A percentile compares a stretch with the other conserved stretches of the same genome.
phyloP scores from a whole-genome alignment of 208 protist genomes.

The Wallacemonas sp. region DNA sequence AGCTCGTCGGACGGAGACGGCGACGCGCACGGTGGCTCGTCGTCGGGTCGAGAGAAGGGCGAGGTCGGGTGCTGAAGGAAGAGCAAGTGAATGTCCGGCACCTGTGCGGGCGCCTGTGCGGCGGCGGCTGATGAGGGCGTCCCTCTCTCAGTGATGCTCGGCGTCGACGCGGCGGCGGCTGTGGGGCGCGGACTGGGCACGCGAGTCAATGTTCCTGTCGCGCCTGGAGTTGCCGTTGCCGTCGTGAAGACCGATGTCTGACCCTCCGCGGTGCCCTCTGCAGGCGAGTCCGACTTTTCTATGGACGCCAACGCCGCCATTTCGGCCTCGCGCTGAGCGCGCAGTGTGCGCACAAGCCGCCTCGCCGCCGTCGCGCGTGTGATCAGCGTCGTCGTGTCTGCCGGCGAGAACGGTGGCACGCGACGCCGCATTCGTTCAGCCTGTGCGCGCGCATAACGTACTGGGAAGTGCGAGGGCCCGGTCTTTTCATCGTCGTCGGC shows the following conservation, averaged over 20 bases:
- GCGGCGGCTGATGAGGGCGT: too few relatives aligned
- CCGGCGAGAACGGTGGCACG: background rate
- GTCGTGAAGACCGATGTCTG: too few relatives aligned
- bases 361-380: background rate
- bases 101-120: background rate
- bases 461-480: constrained; percentile 23
- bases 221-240: too few relatives aligned
- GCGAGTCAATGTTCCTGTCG: too few relatives aligned
- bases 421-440: background rate
- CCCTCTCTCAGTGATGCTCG: too few relatives aligned
- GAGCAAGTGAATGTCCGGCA: background rate
- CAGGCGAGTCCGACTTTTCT: too few relatives aligned
- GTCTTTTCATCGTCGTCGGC: too few relatives aligned
- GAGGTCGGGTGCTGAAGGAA: background rate
- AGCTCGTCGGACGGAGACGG: background rate
- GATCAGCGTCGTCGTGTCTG: background rate
- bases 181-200: too few relatives aligned
- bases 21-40: background rate
- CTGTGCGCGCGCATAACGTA: constrained; percentile 9
- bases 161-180: too few relatives aligned
- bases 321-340: background rate
- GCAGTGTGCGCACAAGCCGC: background rate
- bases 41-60: background rate
- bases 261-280: too few relatives aligned
- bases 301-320: too few relatives aligned